These are phyloP conservation scores for Cryptosporidium viatorum DNA, from an alignment of 169 alveolate species.

Conservation along the genomic window DNA sequence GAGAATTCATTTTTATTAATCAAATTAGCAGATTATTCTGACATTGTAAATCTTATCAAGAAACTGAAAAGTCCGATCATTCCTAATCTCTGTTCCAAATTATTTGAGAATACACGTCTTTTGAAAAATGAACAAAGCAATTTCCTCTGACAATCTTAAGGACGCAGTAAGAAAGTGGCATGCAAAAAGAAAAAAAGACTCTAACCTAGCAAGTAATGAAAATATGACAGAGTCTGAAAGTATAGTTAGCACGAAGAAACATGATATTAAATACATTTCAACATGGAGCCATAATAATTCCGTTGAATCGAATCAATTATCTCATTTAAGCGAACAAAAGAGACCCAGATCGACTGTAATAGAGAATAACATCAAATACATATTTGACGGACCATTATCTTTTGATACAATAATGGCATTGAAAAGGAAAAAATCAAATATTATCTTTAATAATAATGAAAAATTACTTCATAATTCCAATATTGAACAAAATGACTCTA, in stretches of 20 bases:
- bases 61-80: no score
- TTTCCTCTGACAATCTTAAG: conserved; percentile 47
- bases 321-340: conserved; percentile 6
- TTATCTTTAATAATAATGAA: neutral
- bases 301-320: neutral
- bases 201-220: neutral
- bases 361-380: conserved; percentile 2
- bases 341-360: neutral
- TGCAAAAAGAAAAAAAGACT: conserved; percentile 59
- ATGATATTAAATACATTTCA: neutral
- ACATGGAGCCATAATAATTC: neutral
- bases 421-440: conserved; percentile 31
- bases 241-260: neutral
- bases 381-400: conserved; percentile 70
- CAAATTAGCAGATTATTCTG: neutral
- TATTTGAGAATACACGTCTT: neutral
- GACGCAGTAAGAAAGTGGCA: conserved; percentile 75
- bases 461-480: neutral
- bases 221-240: neutral
- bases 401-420: conserved; percentile 74
- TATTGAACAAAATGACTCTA: neutral
- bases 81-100: neutral
- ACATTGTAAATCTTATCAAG: neutral
- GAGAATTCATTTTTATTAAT: neutral
- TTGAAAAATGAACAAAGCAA: neutral